Conservation (phyloP, 108 stramenopile species). For the Fistulifera pelliculosa region DNA sequence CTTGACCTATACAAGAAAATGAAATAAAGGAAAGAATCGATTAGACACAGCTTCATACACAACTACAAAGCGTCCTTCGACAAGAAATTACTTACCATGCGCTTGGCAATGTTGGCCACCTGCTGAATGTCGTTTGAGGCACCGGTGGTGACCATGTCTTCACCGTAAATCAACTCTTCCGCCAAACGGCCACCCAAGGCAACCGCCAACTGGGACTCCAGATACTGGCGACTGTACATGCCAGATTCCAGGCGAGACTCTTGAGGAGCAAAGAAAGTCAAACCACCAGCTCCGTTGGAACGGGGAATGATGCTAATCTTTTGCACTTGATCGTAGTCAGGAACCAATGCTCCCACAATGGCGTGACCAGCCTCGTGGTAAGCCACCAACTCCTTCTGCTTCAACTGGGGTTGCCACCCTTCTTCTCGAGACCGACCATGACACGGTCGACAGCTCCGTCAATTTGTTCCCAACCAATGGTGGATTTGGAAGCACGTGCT, state of each 20-base stretch:
- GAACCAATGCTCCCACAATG: conserved; percentile 82
- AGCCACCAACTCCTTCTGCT: conserved; percentile 78
- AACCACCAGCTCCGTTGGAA: conserved; percentile 86
- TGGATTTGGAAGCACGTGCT: conserved; percentile 55
- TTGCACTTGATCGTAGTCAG: conserved; percentile 92
- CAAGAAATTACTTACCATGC: conserved; percentile 49
- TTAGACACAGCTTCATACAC: too few species aligned
- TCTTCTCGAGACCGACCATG: conserved; percentile 94
- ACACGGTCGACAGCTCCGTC: conserved; percentile 96
- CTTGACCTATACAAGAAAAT: conserved; percentile 24
- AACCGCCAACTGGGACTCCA: conserved; percentile 89
- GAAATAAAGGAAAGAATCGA: too few species aligned
- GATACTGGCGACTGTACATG: conserved; percentile 86
- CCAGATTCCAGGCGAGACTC: conserved; percentile 88
- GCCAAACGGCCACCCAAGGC: conserved; percentile 95
- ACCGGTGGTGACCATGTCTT: conserved; percentile 92
- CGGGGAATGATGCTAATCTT: conserved; percentile 96
- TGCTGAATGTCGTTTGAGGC: conserved; percentile 96
- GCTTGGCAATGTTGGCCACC: conserved; percentile 87
- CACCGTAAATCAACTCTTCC: conserved; percentile 94
- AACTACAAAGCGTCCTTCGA: too few species aligned
- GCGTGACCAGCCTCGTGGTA: conserved; percentile 98
- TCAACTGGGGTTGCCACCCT: conserved; percentile 67
- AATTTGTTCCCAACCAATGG: conserved; percentile 88
- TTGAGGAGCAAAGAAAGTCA: conserved; percentile 92